A percentile compares a stretch with the other conserved stretches of the same genome.
phyloP scores from a whole-genome alignment of 805 yeast species.

The Pichia deserticola region DNA sequence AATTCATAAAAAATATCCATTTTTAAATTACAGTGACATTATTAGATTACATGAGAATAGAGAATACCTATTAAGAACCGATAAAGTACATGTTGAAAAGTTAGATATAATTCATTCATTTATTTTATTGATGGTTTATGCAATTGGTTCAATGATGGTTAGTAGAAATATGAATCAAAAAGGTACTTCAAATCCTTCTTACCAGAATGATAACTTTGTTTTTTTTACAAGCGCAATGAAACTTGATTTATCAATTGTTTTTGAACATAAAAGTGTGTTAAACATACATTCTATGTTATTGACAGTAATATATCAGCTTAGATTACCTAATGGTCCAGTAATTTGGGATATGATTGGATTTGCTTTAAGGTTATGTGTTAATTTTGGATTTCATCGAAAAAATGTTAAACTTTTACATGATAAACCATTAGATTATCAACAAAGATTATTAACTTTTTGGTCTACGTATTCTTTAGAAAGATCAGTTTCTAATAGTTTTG shows the following conservation, averaged over 20 bases:
- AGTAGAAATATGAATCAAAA: not conserved
- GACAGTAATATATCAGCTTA: constrained; percentile 11
- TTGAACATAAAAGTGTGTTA: constrained; percentile 5
- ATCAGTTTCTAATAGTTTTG: constrained; percentile 39
- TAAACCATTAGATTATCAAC: constrained; percentile 8
- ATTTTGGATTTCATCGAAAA: constrained; percentile 15
- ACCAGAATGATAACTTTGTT: constrained; percentile 2
- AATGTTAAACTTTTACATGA: constrained; percentile 7
- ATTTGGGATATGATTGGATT: constrained; percentile 17
- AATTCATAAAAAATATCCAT: constrained; percentile 11
- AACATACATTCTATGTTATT: constrained; percentile 9
- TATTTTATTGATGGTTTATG: constrained; percentile 10
- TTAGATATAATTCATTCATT: constrained; percentile 6
- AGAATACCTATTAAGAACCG: not conserved
- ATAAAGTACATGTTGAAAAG: not conserved
- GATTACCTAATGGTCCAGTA: constrained; percentile 13
- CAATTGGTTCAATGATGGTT: constrained; percentile 10
- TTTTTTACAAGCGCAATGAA: constrained; percentile 7
- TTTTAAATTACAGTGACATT: constrained; percentile 4
- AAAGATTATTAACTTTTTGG: constrained; percentile 30
- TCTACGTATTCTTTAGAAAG: constrained; percentile 42
- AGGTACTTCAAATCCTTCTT: not conserved
- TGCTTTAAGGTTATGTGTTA: constrained; percentile 13
- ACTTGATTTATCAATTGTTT: constrained; percentile 3
- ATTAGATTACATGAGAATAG: constrained; percentile 7